Conservation (phyloP, 768 basidiomycete species). For the Baorangia bicolor region DNA sequence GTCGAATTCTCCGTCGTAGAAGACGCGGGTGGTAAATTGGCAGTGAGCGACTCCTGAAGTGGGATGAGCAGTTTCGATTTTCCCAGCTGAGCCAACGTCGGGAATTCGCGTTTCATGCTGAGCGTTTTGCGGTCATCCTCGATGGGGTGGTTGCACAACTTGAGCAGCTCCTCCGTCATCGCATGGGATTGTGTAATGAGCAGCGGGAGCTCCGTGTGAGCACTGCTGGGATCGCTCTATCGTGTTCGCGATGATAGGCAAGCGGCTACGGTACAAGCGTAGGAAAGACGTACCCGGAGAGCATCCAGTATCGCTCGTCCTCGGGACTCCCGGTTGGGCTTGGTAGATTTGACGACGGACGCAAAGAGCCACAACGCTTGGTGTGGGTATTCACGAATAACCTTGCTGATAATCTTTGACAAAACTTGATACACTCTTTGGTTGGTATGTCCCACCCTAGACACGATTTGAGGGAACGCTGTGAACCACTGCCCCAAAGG, state of each 20-base stretch:
- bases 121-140: conserved; percentile 37
- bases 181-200: conserved; percentile 54
- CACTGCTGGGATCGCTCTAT: conserved; percentile 48
- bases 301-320: conserved; percentile 58
- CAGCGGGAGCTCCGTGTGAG: conserved; percentile 39
- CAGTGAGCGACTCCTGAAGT: conserved; percentile 89
- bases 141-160: conserved; percentile 58
- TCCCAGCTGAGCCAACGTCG: conserved; percentile 52
- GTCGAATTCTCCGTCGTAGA: conserved; percentile 44
- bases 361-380: conserved; percentile 94
- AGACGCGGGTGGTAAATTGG: conserved; percentile 77
- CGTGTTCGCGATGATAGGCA: background rate
- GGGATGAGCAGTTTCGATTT: conserved; percentile 79
- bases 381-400: conserved; percentile 82
- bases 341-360: conserved; percentile 84
- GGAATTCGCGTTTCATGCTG: conserved; percentile 53
- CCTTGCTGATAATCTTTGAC: conserved; percentile 61
- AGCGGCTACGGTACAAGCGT: background rate
- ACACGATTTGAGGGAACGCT: conserved; percentile 95
- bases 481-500: conserved; percentile 75
- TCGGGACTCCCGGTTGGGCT: conserved; percentile 53
- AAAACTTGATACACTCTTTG: conserved; percentile 58
- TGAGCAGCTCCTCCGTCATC: conserved; percentile 71
- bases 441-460: conserved; percentile 80
- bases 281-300: conserved; percentile 47